Evolutionary conservation across 306 rosid species (phyloP).

Genomic region (Vigna radiata): DNA sequence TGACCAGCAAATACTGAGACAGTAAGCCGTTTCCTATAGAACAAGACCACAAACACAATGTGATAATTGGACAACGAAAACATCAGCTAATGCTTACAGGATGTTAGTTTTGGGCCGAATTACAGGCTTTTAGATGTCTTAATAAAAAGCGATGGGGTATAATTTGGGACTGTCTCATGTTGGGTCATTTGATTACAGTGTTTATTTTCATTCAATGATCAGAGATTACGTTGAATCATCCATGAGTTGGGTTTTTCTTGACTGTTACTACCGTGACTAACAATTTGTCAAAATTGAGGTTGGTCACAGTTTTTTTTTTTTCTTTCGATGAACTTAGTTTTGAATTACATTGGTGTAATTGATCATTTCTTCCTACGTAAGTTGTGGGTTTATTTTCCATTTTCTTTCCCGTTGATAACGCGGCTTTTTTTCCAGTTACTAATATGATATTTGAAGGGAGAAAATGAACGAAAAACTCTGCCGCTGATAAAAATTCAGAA

Average conservation of each 20-base stretch:
- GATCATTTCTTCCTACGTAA: background rate
- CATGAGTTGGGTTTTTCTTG: constrained; percentile 28
- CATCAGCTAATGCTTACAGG: constrained; percentile 35
- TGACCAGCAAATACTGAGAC: constrained; percentile 53
- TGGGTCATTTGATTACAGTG: constrained; percentile 16
- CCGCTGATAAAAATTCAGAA: background rate
- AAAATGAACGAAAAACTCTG: background rate
- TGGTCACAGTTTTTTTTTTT: background rate
- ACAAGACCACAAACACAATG: constrained; percentile 43
- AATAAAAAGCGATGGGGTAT: constrained; percentile 27
- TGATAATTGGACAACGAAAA: constrained; percentile 46
- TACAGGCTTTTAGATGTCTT: constrained; percentile 33
- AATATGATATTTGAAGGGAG: background rate
- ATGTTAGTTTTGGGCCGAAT: background rate
- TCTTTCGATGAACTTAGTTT: background rate
- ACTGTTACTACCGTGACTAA: background rate
- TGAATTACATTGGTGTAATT: constrained; percentile 2
- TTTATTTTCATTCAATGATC: constrained; percentile 21
- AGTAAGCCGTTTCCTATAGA: constrained; percentile 48
- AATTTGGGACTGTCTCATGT: constrained; percentile 38
- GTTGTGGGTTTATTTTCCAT: background rate
- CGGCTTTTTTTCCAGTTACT: background rate
- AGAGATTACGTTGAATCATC: constrained; percentile 27
- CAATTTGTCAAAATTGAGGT: background rate
- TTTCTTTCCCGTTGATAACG: background rate